Conservation (phyloP, 148 eudicot genomes). For the Dianthus caryophyllus region DNA sequence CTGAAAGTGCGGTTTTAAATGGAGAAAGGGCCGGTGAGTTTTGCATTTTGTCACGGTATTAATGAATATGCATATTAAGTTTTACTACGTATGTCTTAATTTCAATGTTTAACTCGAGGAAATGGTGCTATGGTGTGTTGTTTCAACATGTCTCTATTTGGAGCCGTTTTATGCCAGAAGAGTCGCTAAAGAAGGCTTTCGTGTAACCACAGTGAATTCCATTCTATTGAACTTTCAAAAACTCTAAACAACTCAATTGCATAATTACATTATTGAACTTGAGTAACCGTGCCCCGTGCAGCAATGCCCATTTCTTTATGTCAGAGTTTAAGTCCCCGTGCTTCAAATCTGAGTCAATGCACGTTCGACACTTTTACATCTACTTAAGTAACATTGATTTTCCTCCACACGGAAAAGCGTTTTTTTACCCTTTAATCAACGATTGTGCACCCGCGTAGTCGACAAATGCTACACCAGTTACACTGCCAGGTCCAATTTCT, state of each 20-base stretch:
- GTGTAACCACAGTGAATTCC: no score
- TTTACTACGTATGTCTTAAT: background rate
- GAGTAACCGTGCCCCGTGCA: no score
- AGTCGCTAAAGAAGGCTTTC: background rate
- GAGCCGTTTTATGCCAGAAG: background rate
- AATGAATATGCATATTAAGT: no score
- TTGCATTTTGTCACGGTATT: no score
- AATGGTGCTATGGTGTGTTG: background rate
- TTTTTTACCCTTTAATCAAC: no score
- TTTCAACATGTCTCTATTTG: background rate
- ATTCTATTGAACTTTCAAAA: no score
- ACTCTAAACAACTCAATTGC: no score
- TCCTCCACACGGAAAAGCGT: background rate
- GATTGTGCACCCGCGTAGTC: no score
- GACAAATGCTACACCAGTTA: no score
- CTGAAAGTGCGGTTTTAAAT: constrained; percentile 73
- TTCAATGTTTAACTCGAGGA: background rate
- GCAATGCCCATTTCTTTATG: background rate
- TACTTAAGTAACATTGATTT: no score
- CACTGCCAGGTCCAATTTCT: no score
- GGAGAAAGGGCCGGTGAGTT: constrained; percentile 72
- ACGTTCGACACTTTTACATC: background rate
- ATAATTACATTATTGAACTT: no score
- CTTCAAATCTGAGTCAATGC: background rate
- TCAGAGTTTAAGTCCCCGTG: background rate